Evolutionary conservation across 768 basidiomycete species (phyloP).

Genomic region (Mycena alexandri): DNA sequence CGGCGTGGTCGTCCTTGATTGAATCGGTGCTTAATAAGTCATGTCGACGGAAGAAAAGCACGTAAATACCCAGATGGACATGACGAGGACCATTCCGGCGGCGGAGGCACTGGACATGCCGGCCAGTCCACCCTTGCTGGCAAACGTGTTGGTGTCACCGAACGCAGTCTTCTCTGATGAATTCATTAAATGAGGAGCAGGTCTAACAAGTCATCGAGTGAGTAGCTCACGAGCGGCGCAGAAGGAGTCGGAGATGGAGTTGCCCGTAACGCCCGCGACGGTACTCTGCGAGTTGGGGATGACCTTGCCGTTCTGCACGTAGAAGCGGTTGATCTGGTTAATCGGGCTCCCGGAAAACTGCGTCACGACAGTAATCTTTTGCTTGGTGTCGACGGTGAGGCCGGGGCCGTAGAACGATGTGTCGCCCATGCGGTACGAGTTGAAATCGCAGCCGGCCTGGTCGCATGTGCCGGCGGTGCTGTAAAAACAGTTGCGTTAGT

Average conservation of each 20-base stretch:
- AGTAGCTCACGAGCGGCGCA: too few relatives aligned
- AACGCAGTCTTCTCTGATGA: too few relatives aligned
- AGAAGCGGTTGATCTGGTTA: constrained; percentile 56
- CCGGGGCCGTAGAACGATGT: constrained; percentile 55
- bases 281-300: constrained; percentile 54
- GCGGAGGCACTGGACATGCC: too few relatives aligned
- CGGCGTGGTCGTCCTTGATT: too few relatives aligned
- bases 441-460: constrained; percentile 62
- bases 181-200: too few relatives aligned
- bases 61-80: constrained; percentile 11
- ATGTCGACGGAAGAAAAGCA: constrained; percentile 6
- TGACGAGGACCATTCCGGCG: too few relatives aligned
- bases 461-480: constrained; percentile 55
- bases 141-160: too few relatives aligned
- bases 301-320: constrained; percentile 58
- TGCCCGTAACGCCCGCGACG: constrained; percentile 50
- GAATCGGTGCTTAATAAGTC: neutral
- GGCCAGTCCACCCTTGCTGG: too few relatives aligned
- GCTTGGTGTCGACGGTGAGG: constrained; percentile 55
- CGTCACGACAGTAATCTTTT: constrained; percentile 57
- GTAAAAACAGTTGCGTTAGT: constrained; percentile 28
- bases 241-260: constrained; percentile 57
- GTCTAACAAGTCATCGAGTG: too few relatives aligned
- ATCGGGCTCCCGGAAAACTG: constrained; percentile 49
- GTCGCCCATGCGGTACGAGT: constrained; percentile 61